Evolutionary conservation across 768 basidiomycete genomes (phyloP).

Genomic region (Candolleomyces eurysporus): DNA sequence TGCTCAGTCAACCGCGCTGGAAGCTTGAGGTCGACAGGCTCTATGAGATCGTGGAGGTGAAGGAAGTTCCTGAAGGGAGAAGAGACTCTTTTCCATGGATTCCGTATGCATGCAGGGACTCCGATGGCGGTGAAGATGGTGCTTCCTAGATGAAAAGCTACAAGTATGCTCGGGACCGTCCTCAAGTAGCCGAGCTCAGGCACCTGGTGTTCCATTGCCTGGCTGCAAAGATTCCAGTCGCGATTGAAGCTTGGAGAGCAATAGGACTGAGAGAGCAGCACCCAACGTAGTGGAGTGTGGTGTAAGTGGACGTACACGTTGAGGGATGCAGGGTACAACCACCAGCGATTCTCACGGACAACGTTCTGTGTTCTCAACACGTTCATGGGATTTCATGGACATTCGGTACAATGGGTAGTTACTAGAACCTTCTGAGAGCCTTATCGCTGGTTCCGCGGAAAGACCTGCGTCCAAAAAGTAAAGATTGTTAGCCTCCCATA

Average conservation of each 20-base stretch:
- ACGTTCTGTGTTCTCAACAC: too few species aligned
- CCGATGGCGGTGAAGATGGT: not conserved
- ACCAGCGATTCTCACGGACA: too few species aligned
- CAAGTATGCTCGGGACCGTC: not conserved
- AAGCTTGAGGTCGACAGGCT: constrained; percentile 29
- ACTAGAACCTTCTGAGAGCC: too few species aligned
- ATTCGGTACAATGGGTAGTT: too few species aligned
- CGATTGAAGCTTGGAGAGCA: not conserved
- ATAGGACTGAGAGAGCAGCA: too few species aligned
- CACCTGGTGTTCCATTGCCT: not conserved
- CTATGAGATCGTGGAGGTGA: constrained; percentile 47
- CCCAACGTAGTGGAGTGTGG: too few species aligned
- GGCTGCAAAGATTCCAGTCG: not conserved
- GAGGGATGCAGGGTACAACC: too few species aligned
- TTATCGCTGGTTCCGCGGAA: too few species aligned
- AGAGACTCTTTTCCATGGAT: not conserved
- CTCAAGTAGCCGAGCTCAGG: not conserved
- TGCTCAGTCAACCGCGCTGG: constrained; percentile 26
- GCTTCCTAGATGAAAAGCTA: not conserved
- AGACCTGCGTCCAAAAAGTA: too few species aligned
- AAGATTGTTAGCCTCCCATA: not conserved
- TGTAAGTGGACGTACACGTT: too few species aligned
- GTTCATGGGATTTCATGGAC: too few species aligned
- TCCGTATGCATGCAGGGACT: not conserved
- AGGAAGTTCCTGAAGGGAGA: constrained; percentile 53